These are phyloP conservation scores for Macrolepiota albuminosa DNA, from an alignment of 768 basidiomycete species.

Conservation along the genomic window DNA sequence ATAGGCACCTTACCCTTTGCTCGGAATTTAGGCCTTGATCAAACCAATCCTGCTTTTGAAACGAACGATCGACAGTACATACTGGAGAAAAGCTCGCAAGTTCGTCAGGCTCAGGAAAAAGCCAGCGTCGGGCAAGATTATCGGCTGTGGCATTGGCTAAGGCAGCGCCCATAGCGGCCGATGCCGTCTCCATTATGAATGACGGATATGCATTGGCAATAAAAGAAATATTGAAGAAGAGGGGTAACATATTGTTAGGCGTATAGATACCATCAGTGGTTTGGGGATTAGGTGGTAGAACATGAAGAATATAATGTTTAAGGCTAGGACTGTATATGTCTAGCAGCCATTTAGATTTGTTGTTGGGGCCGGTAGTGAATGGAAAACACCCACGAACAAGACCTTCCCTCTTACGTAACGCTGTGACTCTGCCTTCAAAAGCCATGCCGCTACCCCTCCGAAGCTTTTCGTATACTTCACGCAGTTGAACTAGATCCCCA, in stretches of 20 bases:
- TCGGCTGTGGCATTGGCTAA: conserved; percentile 15
- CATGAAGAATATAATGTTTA: conserved; percentile 34
- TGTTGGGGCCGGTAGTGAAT: neutral
- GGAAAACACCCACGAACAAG: conserved; percentile 35
- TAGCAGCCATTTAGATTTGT: conserved; percentile 10
- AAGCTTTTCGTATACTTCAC: conserved; percentile 31
- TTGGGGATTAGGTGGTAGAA: conserved; percentile 19
- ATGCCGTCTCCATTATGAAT: conserved; percentile 39
- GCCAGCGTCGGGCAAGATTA: conserved; percentile 36
- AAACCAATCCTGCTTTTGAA: conserved; percentile 33
- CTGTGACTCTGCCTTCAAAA: conserved; percentile 40
- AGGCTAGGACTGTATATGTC: conserved; percentile 38
- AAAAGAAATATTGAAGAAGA: conserved; percentile 45
- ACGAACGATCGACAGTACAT: conserved; percentile 19
- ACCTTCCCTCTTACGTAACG: conserved; percentile 41
- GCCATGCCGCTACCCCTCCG: conserved; percentile 33
- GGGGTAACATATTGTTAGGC: conserved; percentile 31
- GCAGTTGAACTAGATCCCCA: conserved; percentile 40
- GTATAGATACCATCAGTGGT: conserved; percentile 16
- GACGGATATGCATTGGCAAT: conserved; percentile 38
- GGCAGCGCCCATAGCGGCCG: conserved; percentile 22
- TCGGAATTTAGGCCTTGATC: conserved; percentile 44
- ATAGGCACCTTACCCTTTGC: conserved; percentile 30
- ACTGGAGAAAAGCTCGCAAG: conserved; percentile 16
- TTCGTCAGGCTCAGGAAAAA: conserved; percentile 38